A percentile compares a stretch with the other conserved stretches of the same genome.
phyloP scores from a whole-genome alignment of 164 flowering plant genomes.

The Tetrastigma voinierianum region DNA sequence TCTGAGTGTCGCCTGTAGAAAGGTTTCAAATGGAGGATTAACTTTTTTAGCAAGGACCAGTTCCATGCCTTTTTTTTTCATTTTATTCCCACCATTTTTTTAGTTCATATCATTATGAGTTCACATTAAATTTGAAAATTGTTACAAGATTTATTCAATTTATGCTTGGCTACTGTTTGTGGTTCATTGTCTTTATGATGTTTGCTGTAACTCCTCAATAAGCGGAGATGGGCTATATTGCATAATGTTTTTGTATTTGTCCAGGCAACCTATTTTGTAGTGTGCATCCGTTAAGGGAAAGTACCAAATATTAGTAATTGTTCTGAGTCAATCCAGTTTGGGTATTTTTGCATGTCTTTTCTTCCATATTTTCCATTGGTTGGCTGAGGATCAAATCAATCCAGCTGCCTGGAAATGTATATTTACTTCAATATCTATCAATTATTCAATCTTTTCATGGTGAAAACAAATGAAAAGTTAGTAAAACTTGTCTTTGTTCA shows the following conservation, averaged over 20 bases:
- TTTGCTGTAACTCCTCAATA: neutral
- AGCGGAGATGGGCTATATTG: neutral
- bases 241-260: neutral
- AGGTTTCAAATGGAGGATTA: neutral
- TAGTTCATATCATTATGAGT: too few species aligned
- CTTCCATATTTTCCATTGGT: too few species aligned
- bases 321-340: neutral
- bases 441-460: neutral
- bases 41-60: too few species aligned
- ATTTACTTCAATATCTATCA: neutral
- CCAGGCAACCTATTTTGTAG: neutral
- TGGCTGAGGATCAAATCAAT: neutral
- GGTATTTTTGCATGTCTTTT: too few species aligned
- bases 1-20: neutral
- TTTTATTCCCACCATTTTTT: too few species aligned
- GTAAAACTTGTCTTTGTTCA: too few species aligned
- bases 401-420: neutral
- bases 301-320: neutral
- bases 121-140: too few species aligned
- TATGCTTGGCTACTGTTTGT: neutral
- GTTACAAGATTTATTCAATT: neutral
- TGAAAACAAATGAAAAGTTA: neutral
- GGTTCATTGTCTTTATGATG: neutral
- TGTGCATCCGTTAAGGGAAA: neutral
- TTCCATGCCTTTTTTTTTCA: too few species aligned